phyloP scores from a whole-genome alignment of 305 asterid genomes.

The Fraxinus velutina region DNA sequence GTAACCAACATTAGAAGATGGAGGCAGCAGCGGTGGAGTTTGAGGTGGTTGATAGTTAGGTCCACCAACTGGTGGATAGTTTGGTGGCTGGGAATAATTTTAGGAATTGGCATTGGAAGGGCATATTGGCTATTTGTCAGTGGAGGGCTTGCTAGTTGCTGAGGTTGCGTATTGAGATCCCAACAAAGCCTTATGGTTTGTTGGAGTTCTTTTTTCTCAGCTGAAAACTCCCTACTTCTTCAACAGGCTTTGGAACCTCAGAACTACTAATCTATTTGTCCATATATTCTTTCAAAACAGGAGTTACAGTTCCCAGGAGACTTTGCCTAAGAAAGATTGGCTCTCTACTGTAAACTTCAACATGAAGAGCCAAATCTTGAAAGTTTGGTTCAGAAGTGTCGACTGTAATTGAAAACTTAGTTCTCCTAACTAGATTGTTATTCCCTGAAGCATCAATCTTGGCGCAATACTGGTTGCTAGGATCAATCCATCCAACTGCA shows the following conservation, averaged over 20 bases:
- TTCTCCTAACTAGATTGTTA: slow-evolving; percentile 62
- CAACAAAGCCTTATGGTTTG: slow-evolving; percentile 60
- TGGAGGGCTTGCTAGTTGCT: slow-evolving; percentile 34
- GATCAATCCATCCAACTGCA: slow-evolving; percentile 72
- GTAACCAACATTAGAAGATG: slow-evolving; percentile 54
- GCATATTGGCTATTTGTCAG: slow-evolving; percentile 27
- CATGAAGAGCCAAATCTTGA: slow-evolving; percentile 49
- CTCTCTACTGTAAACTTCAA: slow-evolving; percentile 70
- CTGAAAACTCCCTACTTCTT: slow-evolving; percentile 81
- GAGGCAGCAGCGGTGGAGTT: slow-evolving; percentile 45
- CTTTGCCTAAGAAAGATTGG: slow-evolving; percentile 59
- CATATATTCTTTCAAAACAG: slow-evolving; percentile 61
- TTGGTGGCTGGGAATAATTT: slow-evolving; percentile 32
- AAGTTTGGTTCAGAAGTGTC: slow-evolving; percentile 37
- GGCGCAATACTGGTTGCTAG: slow-evolving; percentile 61
- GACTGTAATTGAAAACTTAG: slow-evolving; percentile 42
- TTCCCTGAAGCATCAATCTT: slow-evolving; percentile 58
- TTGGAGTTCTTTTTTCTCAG: slow-evolving; percentile 53
- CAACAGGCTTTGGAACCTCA: slow-evolving; percentile 44
- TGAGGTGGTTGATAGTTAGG: slow-evolving; percentile 38
- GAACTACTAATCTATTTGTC: slow-evolving; percentile 44
- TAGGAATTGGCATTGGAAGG: slow-evolving; percentile 36
- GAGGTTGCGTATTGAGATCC: slow-evolving; percentile 46
- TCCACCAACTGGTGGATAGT: slow-evolving; percentile 24
- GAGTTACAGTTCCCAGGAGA: slow-evolving; percentile 61